Conservation (phyloP, 78 protist genomes). For the Ministeria vibrans region DNA sequence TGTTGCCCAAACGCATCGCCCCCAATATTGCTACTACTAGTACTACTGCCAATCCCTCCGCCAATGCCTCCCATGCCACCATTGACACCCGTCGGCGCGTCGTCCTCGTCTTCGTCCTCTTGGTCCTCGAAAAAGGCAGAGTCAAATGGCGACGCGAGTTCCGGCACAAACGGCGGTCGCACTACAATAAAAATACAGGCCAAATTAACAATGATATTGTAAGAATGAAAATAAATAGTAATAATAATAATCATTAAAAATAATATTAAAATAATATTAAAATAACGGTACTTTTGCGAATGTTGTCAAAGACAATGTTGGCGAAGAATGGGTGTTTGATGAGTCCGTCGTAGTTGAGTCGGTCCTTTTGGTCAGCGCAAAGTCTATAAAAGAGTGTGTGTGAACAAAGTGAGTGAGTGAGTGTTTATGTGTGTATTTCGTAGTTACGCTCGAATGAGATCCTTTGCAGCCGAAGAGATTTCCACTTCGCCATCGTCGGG, state of each 20-base stretch:
- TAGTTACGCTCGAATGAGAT: background rate
- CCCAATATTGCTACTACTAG: too few species aligned
- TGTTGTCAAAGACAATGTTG: slow-evolving; percentile 17
- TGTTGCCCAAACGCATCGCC: too few species aligned
- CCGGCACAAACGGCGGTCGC: slow-evolving; percentile 14
- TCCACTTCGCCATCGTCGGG: too few species aligned
- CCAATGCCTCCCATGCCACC: too few species aligned
- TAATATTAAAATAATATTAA: too few species aligned
- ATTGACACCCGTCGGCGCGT: too few species aligned
- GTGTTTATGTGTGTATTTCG: too few species aligned
- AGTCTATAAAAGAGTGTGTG: background rate
- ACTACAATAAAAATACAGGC: background rate
- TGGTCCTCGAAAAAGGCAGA: slow-evolving; percentile 25
- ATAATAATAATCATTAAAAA: background rate
- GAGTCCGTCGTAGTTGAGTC: slow-evolving; percentile 20
- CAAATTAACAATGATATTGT: background rate
- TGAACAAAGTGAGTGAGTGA: too few species aligned
- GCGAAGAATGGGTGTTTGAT: slow-evolving; percentile 36
- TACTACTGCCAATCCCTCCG: too few species aligned
- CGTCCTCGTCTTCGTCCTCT: slow-evolving; percentile 20
- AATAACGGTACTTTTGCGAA: background rate
- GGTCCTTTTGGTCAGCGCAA: background rate
- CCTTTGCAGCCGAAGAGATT: too few species aligned
- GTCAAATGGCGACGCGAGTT: slow-evolving; percentile 5
- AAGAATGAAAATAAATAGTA: background rate